A percentile compares a stretch with the other conserved stretches of the same genome.
Conservation (phyloP, 2,329 filamentous ascomycete genomes). For the Beauveria australis region DNA sequence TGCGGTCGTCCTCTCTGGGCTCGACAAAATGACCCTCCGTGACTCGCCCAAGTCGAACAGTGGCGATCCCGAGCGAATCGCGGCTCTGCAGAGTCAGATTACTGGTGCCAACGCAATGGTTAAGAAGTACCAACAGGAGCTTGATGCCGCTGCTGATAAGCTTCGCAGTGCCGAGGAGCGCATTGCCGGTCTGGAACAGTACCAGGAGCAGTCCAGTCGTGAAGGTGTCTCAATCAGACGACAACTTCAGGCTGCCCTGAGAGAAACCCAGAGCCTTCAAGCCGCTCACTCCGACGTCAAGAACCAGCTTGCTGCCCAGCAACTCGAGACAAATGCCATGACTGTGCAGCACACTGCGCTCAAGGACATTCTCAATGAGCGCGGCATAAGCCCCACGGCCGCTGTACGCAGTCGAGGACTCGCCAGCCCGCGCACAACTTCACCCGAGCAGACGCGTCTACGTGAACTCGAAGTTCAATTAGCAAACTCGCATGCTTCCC, state of each 20-base stretch:
- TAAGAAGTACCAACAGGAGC: conserved; percentile 81
- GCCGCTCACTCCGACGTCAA: conserved; percentile 75
- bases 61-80: conserved; percentile 56
- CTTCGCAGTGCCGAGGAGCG: conserved; percentile 89
- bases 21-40: conserved; percentile 62
- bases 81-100: conserved; percentile 71
- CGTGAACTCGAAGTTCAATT: conserved; percentile 86
- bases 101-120: conserved; percentile 70
- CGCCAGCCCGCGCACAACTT: conserved; percentile 61
- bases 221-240: conserved; percentile 85
- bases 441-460: conserved; percentile 72
- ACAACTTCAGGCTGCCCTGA: conserved; percentile 77
- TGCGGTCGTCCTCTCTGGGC: conserved; percentile 69
- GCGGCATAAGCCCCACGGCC: conserved; percentile 72
- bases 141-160: conserved; percentile 79
- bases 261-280: conserved; percentile 75
- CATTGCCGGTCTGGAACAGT: conserved; percentile 91
- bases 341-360: conserved; percentile 86
- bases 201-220: conserved; percentile 92
- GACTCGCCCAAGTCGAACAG: conserved; percentile 40
- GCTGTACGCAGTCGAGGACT: conserved; percentile 63
- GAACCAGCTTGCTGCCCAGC: conserved; percentile 73
- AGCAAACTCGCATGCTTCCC: conserved; percentile 63
- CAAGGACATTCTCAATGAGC: conserved; percentile 84
- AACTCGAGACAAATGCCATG: conserved; percentile 89